Evolutionary conservation across 345 rosid genomes (phyloP).

Genomic region (Durio zibethinus): DNA sequence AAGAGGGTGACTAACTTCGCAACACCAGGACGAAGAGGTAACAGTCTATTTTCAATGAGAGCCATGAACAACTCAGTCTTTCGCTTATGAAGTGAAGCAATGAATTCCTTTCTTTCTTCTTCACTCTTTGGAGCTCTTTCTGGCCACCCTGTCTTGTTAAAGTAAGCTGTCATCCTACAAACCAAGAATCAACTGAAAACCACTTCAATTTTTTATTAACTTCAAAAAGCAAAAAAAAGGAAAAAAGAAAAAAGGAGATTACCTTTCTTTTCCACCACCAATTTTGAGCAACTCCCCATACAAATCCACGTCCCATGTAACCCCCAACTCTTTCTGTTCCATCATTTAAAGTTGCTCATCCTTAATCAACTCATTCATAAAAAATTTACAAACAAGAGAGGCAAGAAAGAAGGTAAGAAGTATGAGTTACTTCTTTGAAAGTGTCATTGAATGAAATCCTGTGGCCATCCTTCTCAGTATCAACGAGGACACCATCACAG

Average conservation of each 20-base stretch:
- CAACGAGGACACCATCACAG: conserved; percentile 96
- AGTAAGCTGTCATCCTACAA: conserved; percentile 90
- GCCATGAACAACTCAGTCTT: conserved; percentile 92
- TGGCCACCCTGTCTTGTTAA: conserved; percentile 86
- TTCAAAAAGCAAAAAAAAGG: background rate
- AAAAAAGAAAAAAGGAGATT: background rate
- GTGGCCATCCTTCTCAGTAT: conserved; percentile 95
- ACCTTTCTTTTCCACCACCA: conserved; percentile 98
- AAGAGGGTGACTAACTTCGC: conserved; percentile 54
- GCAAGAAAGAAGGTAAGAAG: background rate
- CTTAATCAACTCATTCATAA: background rate
- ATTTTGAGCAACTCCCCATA: conserved; percentile 91
- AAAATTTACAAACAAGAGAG: background rate
- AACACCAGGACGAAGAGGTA: conserved; percentile 91
- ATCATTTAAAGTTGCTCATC: background rate
- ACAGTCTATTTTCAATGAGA: conserved; percentile 77
- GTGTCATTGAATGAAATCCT: conserved; percentile 92
- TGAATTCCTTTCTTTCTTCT: conserved; percentile 79
- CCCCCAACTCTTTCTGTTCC: conserved; percentile 68
- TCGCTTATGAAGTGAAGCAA: conserved; percentile 84
- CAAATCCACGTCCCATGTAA: conserved; percentile 89
- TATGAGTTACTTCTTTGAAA: conserved; percentile 56
- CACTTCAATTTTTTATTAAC: background rate
- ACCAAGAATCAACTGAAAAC: background rate
- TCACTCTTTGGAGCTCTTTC: conserved; percentile 85